Evolutionary conservation across 371 early-diverging fungal species (phyloP).

Genomic region (Dichotomocladium elegans): DNA sequence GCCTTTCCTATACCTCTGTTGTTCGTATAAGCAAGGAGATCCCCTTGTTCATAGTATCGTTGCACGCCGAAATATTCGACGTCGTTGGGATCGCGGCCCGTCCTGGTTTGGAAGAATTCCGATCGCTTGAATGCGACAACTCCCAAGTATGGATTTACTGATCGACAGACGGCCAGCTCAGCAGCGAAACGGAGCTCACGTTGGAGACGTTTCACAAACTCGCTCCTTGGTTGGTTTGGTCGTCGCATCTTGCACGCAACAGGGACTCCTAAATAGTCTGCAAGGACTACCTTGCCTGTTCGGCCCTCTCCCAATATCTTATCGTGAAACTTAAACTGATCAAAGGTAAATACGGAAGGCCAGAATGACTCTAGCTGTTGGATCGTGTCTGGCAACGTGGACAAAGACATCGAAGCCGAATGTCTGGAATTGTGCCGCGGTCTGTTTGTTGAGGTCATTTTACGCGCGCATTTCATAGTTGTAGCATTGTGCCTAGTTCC

Average conservation of each 20-base stretch:
- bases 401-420: no score
- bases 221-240: background rate
- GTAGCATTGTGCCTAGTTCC: no score
- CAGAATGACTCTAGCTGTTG: no score
- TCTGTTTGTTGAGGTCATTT: no score
- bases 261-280: slow-evolving; percentile 7
- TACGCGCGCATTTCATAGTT: no score
- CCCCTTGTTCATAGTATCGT: slow-evolving; percentile 21
- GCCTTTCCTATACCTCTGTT: slow-evolving; percentile 4
- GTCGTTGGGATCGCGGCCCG: background rate
- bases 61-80: slow-evolving; percentile 17
- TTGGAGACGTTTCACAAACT: slow-evolving; percentile 4
- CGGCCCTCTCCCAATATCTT: slow-evolving; percentile 25
- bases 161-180: slow-evolving; percentile 19
- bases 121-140: slow-evolving; percentile 11
- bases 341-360: no score
- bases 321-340: no score
- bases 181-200: slow-evolving; percentile 31
- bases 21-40: slow-evolving; percentile 24
- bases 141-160: slow-evolving; percentile 26
- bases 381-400: no score
- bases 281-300: slow-evolving; percentile 17
- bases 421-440: no score
- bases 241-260: slow-evolving; percentile 33
- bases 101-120: background rate